Base-by-base conservation (phyloP, 2,329 filamentous ascomycete genomes). In the Pseudogymnoascus verrucosus region DNA sequence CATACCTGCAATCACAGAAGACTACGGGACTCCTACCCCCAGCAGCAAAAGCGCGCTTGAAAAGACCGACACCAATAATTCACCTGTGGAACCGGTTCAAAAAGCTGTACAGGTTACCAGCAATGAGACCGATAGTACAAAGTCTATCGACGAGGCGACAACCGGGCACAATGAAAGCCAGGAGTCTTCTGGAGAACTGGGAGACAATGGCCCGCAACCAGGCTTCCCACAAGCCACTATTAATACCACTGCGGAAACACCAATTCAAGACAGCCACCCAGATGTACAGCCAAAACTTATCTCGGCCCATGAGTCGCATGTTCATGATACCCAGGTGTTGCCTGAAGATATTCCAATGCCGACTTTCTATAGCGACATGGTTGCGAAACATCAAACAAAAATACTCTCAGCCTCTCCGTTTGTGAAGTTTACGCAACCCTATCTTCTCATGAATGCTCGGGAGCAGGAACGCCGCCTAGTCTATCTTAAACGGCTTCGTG, bases 391-490 rank as follows among this genome's bases (percentile, higher is more conserved):
- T 71, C 87, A 96, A 71, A 96, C 92, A 5, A 96, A 93, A 72
- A 89, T 99, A 51, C 79, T 99, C 5, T 99, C 96, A 1, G 91
- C 92, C 0, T 99, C 95, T 0, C 95, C 95, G 0, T 98, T 96
- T 72, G 95, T 99, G 68, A 93, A 91, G 71, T 99, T 98, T 72
- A 89, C 90, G 67, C 91, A 95, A 72, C 95, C 95, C 0, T 96
- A 98, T 75, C 83, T 98, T 23, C 82, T 99, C 39, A 96, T 95
- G 82, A 91, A 90, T 71, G 89, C 95, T 44, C 87, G 95, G 60
- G 93, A 97, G 73, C 89, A 97, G 72, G 95, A 99, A 76, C 83
- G 90, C 62, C 86, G 89, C 63, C 80, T 99, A 4, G 84, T 89
- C 1, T 91, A 96, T 72, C 81, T 97, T 59, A 93, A 90, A 72